phyloP scores from a whole-genome alignment of 106 monocot species.

The Apostasia shenzhenica region DNA sequence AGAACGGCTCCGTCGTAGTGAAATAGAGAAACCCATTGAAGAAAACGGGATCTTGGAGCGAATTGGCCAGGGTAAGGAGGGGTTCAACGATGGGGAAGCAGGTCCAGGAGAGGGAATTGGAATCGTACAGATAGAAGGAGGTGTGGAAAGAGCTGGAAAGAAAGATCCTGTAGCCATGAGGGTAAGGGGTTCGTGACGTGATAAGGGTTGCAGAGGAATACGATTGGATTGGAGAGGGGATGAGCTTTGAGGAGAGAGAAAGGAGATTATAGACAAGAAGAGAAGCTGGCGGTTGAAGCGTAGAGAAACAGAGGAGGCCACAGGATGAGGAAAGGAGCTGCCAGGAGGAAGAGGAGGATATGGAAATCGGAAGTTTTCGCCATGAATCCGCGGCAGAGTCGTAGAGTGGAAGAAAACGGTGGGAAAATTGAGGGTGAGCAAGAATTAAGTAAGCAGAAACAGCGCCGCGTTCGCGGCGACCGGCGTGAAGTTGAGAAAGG shows the following conservation, averaged over 20 bases:
- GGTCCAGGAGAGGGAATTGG: slow-evolving; percentile 20
- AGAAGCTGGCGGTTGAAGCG: slow-evolving; percentile 3
- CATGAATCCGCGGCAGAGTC: slow-evolving; percentile 17
- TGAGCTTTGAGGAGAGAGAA: slow-evolving; percentile 18
- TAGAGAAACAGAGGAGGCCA: slow-evolving; percentile 3
- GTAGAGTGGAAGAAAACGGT: slow-evolving; percentile 23
- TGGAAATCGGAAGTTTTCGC: slow-evolving; percentile 12
- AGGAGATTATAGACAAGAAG: slow-evolving; percentile 27
- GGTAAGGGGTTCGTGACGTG: slow-evolving; percentile 1
- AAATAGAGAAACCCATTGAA: slow-evolving; percentile 24
- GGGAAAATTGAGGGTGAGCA: slow-evolving; percentile 37
- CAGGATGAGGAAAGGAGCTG: slow-evolving; percentile 17
- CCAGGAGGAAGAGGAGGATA: neutral
- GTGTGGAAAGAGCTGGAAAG: slow-evolving; percentile 14
- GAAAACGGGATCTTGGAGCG: slow-evolving; percentile 11
- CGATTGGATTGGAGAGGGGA: slow-evolving; percentile 8
- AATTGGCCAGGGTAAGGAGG: slow-evolving; percentile 1
- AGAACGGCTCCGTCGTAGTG: slow-evolving; percentile 35
- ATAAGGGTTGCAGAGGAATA: slow-evolving; percentile 6
- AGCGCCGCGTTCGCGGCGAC: neutral
- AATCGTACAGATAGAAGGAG: slow-evolving; percentile 31
- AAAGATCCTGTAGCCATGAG: slow-evolving; percentile 34
- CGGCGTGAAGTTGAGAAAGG: slow-evolving; percentile 15
- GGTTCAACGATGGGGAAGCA: slow-evolving; percentile 10
- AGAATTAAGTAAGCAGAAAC: slow-evolving; percentile 20